Conservation (phyloP, 2,329 filamentous ascomycete genomes). For the Sporothrix variecibatus region DNA sequence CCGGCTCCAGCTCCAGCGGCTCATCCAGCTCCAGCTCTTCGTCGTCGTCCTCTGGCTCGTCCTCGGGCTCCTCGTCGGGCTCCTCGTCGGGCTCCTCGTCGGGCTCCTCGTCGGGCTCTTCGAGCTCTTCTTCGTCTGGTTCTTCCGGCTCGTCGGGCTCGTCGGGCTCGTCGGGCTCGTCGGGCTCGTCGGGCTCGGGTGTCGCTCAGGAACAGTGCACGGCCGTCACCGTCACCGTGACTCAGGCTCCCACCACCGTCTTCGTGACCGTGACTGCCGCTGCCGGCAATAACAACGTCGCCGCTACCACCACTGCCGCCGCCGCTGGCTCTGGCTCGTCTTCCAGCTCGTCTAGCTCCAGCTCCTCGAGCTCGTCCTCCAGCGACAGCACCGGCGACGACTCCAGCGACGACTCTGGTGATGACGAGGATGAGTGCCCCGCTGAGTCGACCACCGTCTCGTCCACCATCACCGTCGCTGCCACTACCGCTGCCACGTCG, state of each 20-base stretch:
- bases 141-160: not conserved
- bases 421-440: slow-evolving; percentile 8
- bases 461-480: slow-evolving; percentile 10
- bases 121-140: not conserved
- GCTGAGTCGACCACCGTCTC: not conserved
- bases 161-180: not conserved
- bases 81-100: slow-evolving; percentile 20
- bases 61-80: not conserved
- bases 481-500: slow-evolving; percentile 14
- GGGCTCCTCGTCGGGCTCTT: slow-evolving; percentile 1
- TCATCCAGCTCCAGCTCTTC: not conserved
- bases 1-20: not conserved
- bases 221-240: slow-evolving; percentile 24
- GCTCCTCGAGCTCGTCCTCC: not conserved
- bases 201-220: slow-evolving; percentile 17
- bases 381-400: not conserved
- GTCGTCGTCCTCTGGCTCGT: not conserved
- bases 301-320: not conserved
- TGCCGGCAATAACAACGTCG: slow-evolving; percentile 5
- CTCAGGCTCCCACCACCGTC: slow-evolving; percentile 26
- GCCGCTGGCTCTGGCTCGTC: slow-evolving; percentile 2
- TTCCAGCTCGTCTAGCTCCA: not conserved
- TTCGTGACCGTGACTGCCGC: slow-evolving; percentile 21
- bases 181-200: not conserved
- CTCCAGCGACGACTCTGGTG: not conserved